Conservation (phyloP, 192 early-diverging fungal genomes). For the Backusella circina region DNA sequence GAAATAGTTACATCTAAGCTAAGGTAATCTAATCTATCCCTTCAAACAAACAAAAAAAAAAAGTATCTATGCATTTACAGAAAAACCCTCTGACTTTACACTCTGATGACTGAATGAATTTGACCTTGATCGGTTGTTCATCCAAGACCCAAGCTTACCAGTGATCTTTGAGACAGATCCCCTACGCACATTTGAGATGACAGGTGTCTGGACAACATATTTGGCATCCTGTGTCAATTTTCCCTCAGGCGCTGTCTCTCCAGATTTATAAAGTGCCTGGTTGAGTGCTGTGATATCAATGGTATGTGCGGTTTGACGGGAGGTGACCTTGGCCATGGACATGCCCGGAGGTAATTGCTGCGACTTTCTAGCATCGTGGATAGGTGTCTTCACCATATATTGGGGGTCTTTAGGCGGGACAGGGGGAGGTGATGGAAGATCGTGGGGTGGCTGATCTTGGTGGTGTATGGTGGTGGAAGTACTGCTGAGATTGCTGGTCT, state of each 20-base stretch:
- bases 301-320: constrained; percentile 8
- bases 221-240: neutral
- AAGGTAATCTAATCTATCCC: neutral
- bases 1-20: neutral
- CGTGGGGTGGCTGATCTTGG: neutral
- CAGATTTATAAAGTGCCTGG: neutral
- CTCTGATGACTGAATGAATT: neutral
- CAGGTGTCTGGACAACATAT: neutral
- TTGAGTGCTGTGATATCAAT: constrained; percentile 1
- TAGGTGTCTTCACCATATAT: neutral
- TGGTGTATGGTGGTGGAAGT: neutral
- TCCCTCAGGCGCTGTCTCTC: neutral
- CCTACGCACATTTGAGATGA: neutral
- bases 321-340: neutral
- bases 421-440: constrained; percentile 1
- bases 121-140: neutral
- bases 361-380: neutral
- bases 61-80: neutral
- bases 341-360: neutral
- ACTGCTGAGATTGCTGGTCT: neutral
- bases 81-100: too few species aligned
- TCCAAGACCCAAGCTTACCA: constrained; percentile 12
- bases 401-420: constrained; percentile 5
- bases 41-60: neutral
- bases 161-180: constrained; percentile 4